Evolutionary conservation across 2,329 filamentous ascomycete species (phyloP), one percentile per base, ranked within the genome.

Genomic region (Mollisia scopiformis): DNA sequence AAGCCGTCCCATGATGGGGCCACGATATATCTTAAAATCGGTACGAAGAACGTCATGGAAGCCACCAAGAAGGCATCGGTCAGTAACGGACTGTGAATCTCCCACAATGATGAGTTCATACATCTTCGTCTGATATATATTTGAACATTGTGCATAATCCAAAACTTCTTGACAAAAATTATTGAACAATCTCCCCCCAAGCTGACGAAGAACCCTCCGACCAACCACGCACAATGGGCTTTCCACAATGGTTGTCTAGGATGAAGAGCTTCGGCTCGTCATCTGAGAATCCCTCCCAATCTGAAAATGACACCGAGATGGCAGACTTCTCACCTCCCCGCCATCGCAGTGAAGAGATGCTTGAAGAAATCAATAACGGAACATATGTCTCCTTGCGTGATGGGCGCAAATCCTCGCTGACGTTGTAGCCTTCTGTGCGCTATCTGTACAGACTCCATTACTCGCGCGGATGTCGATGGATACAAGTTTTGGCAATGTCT

Each of bases 401-500:
- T 14, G 23, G 41, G 16, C 1, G 2, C 43, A 14, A 50, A 19
- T n/a, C 6, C 21, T 25, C 13, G 28, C 35, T 43, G 27, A 46
- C 39, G 3, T 33, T 30, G 8, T 19, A 65, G 63, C 14, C 52
- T 51, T 11, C 11, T n/a, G 3, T 65, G 63, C 28, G 13, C 54
- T 2, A 60, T 65, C 13, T 65, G 58, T 37, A 53, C 37, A 3
- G 61, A 65, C 14, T 3, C 43, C 2, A 31, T 65, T 6, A 25
- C 28, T 6, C 23, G 35, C 6, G 53, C 52, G 2, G 23, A 51
- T 14, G 27, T 16, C 10, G 13, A 13, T 10, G 21, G 27, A 2
- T 43, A 46, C 11, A 39, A 25, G 21, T 54, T 68, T 11, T 68
- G 65, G 66, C 53, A 64, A 14, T 68, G 66, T 46, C 27, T 11